Evolutionary conservation across 108 stramenopile species (phyloP).

Genomic region (Skeletonema grethae): DNA sequence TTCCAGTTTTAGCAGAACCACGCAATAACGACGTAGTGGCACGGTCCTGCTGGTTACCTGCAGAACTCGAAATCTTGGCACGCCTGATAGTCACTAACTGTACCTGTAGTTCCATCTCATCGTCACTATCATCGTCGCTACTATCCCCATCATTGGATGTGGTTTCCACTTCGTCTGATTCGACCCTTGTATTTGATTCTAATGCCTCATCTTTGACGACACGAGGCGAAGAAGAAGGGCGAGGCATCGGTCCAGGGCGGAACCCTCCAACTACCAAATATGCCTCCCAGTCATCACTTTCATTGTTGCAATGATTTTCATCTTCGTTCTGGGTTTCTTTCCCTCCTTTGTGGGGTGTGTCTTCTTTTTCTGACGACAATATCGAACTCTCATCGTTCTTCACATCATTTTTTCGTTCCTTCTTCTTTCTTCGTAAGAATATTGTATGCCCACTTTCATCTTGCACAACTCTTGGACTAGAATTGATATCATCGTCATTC

Average conservation of each 20-base stretch:
- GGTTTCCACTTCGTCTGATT: too few species aligned
- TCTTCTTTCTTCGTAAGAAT: not conserved
- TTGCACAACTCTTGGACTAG: not conserved
- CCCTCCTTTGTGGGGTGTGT: not conserved
- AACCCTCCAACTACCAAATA: constrained; percentile 44
- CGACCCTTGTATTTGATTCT: too few species aligned
- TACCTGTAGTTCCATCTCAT: constrained; percentile 17
- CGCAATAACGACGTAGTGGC: not conserved
- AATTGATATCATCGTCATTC: constrained; percentile 3
- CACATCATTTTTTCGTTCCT: not conserved
- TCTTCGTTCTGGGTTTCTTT: constrained; percentile 1
- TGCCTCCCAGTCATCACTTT: constrained; percentile 24
- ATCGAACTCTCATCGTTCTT: too few species aligned
- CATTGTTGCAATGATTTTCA: not conserved
- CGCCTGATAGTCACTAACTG: constrained; percentile 33
- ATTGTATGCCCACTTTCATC: not conserved
- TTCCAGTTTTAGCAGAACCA: not conserved
- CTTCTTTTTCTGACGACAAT: not conserved
- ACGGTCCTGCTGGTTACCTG: not conserved
- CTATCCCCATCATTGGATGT: constrained; percentile 1
- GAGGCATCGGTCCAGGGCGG: constrained; percentile 18
- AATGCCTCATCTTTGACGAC: too few species aligned
- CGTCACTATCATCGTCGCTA: constrained; percentile 22
- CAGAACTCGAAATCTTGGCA: not conserved
- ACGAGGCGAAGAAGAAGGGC: too few species aligned